phyloP scores from a whole-genome alignment of 441 rosid genomes.

The Monsonia emarginata region DNA sequence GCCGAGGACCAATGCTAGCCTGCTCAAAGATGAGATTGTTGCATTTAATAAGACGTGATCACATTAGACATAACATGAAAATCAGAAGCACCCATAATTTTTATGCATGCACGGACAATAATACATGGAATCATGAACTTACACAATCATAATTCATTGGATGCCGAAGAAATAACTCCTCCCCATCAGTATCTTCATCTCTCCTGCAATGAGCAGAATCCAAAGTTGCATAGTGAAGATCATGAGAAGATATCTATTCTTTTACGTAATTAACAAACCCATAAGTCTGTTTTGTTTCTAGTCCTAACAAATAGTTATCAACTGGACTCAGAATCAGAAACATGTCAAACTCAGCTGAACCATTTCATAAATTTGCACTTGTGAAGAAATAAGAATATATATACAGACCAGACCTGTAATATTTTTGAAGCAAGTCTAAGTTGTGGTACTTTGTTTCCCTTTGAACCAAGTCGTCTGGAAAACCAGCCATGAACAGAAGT shows the following conservation, averaged over 20 bases:
- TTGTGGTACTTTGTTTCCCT: slow-evolving; percentile 45
- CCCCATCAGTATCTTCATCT: slow-evolving; percentile 41
- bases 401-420: slow-evolving; percentile 38
- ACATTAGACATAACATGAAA: neutral
- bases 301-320: too few species aligned
- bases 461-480: slow-evolving; percentile 39
- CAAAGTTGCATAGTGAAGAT: neutral
- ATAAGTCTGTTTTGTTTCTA: too few species aligned
- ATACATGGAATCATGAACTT: slow-evolving; percentile 13
- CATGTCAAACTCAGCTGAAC: neutral
- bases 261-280: too few species aligned
- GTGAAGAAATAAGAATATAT: neutral
- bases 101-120: too few species aligned
- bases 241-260: neutral
- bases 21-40: slow-evolving; percentile 17
- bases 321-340: neutral
- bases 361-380: neutral
- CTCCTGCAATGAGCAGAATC: slow-evolving; percentile 28
- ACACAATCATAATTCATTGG: slow-evolving; percentile 22
- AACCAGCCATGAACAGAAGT: slow-evolving; percentile 55
- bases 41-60: neutral
- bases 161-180: slow-evolving; percentile 33
- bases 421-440: slow-evolving; percentile 46
- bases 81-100: neutral
- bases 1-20: slow-evolving; percentile 21